These are phyloP conservation scores for Coriaria nepalensis DNA, from an alignment of 306 rosid species.

Conservation along the genomic window DNA sequence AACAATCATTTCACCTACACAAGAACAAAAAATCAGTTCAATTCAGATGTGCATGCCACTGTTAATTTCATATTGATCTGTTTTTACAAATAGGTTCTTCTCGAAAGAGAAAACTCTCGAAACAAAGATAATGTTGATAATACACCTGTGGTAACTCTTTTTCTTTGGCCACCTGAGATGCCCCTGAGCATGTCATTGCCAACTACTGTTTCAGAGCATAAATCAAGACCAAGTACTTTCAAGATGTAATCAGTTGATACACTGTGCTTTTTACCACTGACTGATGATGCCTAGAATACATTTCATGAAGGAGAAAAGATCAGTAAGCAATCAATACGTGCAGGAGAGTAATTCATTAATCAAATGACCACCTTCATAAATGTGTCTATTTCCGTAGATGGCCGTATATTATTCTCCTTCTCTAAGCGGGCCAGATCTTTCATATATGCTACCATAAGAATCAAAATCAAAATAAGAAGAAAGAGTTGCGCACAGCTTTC, in stretches of 20 bases:
- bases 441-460: slow-evolving; percentile 27
- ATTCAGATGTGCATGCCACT: too few species aligned
- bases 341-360: not conserved
- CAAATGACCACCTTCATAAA: slow-evolving; percentile 64
- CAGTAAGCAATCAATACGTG: too few species aligned
- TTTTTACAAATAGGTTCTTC: too few species aligned
- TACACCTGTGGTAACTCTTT: slow-evolving; percentile 87
- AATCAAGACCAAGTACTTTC: slow-evolving; percentile 78
- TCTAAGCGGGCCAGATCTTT: slow-evolving; percentile 35
- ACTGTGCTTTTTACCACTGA: slow-evolving; percentile 63
- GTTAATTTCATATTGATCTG: too few species aligned
- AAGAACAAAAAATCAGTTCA: too few species aligned
- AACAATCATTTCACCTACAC: slow-evolving; percentile 74
- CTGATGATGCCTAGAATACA: slow-evolving; percentile 91
- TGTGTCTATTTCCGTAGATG: slow-evolving; percentile 74
- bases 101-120: too few species aligned
- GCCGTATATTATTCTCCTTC: slow-evolving; percentile 46
- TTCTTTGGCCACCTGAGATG: slow-evolving; percentile 85
- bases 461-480: not conserved
- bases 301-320: too few species aligned
- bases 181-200: slow-evolving; percentile 83
- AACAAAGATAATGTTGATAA: too few species aligned
- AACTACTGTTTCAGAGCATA: slow-evolving; percentile 71
- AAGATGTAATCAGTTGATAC: slow-evolving; percentile 64
- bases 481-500: not conserved